Conservation (phyloP, 805 yeast species). For the Lachancea dasiensis region DNA sequence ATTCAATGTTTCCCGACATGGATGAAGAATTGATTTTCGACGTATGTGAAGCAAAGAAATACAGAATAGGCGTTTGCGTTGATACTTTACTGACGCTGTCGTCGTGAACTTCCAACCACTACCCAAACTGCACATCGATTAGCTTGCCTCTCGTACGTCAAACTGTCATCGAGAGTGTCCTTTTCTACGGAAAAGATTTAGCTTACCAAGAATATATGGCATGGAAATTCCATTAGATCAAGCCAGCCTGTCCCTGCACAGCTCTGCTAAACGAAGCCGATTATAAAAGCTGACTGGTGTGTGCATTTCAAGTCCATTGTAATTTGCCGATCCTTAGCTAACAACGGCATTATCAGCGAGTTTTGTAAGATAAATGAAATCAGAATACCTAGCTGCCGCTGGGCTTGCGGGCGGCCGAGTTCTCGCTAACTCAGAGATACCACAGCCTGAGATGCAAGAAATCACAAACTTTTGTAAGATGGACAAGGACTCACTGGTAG, state of each 20-base stretch:
- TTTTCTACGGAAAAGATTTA: not conserved
- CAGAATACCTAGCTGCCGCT: not conserved
- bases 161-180: no score
- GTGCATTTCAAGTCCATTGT: not conserved
- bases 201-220: constrained; percentile 8
- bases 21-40: constrained; percentile 67
- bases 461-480: constrained; percentile 27
- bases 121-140: no score
- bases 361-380: no score
- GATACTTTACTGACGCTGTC: constrained; percentile 39
- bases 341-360: not conserved
- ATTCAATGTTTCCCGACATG: constrained; percentile 69
- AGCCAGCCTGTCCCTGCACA: constrained; percentile 9
- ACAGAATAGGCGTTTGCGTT: constrained; percentile 65
- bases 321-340: no score
- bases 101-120: constrained; percentile 2
- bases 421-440: not conserved
- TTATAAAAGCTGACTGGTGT: not conserved
- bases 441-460: constrained; percentile 2
- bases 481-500: constrained; percentile 28
- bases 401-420: not conserved
- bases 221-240: constrained; percentile 1
- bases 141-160: no score
- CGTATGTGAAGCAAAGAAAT: constrained; percentile 58
- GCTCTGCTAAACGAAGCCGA: not conserved